Evolutionary conservation across 805 yeast species (phyloP).

Genomic region (Zygosaccharomyces bisporus): DNA sequence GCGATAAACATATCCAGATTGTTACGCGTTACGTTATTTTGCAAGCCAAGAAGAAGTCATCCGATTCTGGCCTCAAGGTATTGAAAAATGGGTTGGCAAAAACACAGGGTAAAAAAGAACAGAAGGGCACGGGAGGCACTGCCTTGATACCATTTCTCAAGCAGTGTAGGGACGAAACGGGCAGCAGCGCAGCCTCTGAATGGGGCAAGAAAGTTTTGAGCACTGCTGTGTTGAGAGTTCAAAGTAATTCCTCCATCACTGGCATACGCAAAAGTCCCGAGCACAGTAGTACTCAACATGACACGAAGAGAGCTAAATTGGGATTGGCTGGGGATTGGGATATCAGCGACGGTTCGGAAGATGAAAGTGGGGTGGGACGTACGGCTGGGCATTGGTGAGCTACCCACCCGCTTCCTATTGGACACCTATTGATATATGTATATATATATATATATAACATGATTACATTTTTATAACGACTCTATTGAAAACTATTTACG

Average conservation of each 20-base stretch:
- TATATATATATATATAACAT: not conserved
- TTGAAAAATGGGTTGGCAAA: slow-evolving; percentile 59
- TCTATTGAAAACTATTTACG: not conserved
- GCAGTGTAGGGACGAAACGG: slow-evolving; percentile 95
- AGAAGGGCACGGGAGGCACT: slow-evolving; percentile 92
- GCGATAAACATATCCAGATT: slow-evolving; percentile 91
- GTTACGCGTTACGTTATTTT: slow-evolving; percentile 82
- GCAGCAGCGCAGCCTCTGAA: slow-evolving; percentile 85
- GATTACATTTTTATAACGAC: not conserved
- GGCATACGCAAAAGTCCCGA: slow-evolving; percentile 16
- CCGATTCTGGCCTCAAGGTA: slow-evolving; percentile 53
- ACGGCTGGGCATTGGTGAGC: slow-evolving; percentile 36
- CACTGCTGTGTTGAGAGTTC: slow-evolving; percentile 42
- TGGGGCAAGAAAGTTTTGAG: slow-evolving; percentile 81
- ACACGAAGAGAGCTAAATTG: slow-evolving; percentile 27
- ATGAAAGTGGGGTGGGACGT: slow-evolving; percentile 19
- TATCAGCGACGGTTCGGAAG: slow-evolving; percentile 20
- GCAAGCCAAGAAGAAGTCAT: slow-evolving; percentile 60
- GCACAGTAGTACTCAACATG: slow-evolving; percentile 7
- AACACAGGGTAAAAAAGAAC: slow-evolving; percentile 48
- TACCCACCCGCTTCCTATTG: too few species aligned
- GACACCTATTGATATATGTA: too few species aligned
- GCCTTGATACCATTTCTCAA: slow-evolving; percentile 85
- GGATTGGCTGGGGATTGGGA: slow-evolving; percentile 38
- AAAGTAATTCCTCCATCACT: slow-evolving; percentile 18